Percentiles rank a stretch among this genome's conserved stretches.
These are phyloP conservation scores for Cryphonectria naterciae DNA, from an alignment of 2,329 filamentous ascomycete genomes.

Conservation along the genomic window DNA sequence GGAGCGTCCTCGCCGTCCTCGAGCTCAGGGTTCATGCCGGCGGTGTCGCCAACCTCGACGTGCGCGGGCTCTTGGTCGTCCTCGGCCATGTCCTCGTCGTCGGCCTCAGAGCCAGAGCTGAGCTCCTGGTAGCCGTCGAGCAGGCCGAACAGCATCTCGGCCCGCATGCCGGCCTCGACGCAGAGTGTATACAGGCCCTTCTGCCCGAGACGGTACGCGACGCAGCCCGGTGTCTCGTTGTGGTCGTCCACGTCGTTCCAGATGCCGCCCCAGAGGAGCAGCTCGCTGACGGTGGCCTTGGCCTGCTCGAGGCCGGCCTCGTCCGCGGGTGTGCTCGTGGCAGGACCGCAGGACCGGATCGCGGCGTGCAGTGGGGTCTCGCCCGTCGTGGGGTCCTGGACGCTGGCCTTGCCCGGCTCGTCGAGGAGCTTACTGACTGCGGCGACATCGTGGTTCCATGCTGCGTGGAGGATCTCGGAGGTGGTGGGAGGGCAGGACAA, in stretches of 20 bases:
- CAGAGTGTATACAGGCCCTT: slow-evolving; percentile 76
- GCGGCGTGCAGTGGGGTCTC: slow-evolving; percentile 89
- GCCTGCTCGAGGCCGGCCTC: slow-evolving; percentile 58
- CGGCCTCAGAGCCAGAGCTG: slow-evolving; percentile 56
- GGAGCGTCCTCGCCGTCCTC: slow-evolving; percentile 41
- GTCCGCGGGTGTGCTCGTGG: slow-evolving; percentile 32
- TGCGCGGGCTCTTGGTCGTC: slow-evolving; percentile 16
- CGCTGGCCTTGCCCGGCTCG: slow-evolving; percentile 67
- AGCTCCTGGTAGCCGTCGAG: slow-evolving; percentile 82
- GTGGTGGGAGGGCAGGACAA: slow-evolving; percentile 54
- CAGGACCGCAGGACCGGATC: slow-evolving; percentile 71
- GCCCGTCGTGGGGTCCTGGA: slow-evolving; percentile 82
- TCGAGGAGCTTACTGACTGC: slow-evolving; percentile 72
- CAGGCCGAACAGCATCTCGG: slow-evolving; percentile 82
- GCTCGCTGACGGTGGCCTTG: slow-evolving; percentile 69
- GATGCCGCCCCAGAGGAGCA: slow-evolving; percentile 87
- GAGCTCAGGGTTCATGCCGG: slow-evolving; percentile 29
- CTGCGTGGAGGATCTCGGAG: slow-evolving; percentile 56
- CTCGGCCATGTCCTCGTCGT: slow-evolving; percentile 47
- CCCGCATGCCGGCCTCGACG: slow-evolving; percentile 87
- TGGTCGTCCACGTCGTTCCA: slow-evolving; percentile 94
- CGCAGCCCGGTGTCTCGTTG: slow-evolving; percentile 88
- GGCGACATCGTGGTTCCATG: slow-evolving; percentile 65
- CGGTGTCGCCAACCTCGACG: slow-evolving; percentile 21
- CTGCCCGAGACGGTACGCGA: slow-evolving; percentile 73